Conservation (phyloP, 805 yeast species). For the Kluyveromyces wickerhamii region DNA sequence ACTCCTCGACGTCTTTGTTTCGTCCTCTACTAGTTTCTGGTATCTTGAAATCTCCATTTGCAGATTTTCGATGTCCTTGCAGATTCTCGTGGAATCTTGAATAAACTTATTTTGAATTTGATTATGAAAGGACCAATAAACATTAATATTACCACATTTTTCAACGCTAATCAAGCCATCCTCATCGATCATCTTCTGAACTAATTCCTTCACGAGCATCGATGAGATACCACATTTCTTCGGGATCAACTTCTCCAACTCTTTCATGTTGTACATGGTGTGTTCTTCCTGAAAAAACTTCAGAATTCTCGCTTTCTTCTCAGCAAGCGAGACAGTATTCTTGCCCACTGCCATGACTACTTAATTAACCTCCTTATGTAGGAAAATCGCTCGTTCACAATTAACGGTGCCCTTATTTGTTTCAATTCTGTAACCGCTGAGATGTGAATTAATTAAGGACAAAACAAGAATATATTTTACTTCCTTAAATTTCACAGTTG, state of each 20-base stretch:
- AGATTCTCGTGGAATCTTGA: conserved; percentile 9
- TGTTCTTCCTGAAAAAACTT: conserved; percentile 36
- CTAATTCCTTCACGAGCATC: conserved; percentile 46
- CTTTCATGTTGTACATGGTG: conserved; percentile 41
- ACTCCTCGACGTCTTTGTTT: conserved; percentile 1
- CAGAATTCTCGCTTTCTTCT: conserved; percentile 32
- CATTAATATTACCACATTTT: conserved; percentile 47
- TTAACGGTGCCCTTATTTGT: no score
- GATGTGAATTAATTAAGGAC: no score
- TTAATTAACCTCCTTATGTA: not conserved
- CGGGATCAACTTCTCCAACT: conserved; percentile 40
- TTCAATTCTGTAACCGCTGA: no score
- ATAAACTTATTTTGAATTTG: conserved; percentile 11
- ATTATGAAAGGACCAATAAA: conserved; percentile 42
- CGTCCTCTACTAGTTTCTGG: conserved; percentile 8
- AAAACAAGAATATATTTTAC: no score
- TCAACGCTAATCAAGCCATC: conserved; percentile 38
- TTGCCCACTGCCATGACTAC: conserved; percentile 19
- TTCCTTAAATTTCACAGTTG: no score
- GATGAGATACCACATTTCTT: conserved; percentile 41
- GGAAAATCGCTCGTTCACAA: no score
- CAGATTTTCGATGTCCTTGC: conserved; percentile 10
- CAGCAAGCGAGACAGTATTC: conserved; percentile 30
- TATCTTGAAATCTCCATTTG: conserved; percentile 9
- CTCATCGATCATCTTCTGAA: conserved; percentile 42